phyloP scores from a whole-genome alignment of 164 flowering plant genomes.

The Stephania japonica region DNA sequence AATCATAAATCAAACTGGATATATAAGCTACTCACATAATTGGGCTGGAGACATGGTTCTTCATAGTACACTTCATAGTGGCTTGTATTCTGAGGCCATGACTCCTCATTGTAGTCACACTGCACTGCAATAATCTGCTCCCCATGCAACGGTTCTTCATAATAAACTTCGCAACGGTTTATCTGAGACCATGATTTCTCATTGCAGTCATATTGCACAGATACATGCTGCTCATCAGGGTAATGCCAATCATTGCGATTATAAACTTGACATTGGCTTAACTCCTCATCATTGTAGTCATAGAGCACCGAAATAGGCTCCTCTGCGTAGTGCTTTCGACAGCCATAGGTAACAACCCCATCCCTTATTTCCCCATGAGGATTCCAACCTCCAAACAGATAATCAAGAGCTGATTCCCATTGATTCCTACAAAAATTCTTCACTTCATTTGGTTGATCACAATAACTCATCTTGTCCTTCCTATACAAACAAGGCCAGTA shows the following conservation, averaged over 20 bases:
- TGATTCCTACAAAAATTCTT: slow-evolving; percentile 19
- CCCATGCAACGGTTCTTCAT: not conserved
- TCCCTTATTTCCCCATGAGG: slow-evolving; percentile 28
- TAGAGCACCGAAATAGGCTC: slow-evolving; percentile 6
- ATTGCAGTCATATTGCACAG: too few species aligned
- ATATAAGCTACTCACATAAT: slow-evolving; percentile 3
- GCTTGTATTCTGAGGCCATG: slow-evolving; percentile 2
- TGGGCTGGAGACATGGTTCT: not conserved
- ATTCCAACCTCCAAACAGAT: slow-evolving; percentile 49
- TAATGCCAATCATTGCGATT: not conserved
- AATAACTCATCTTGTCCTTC: slow-evolving; percentile 7
- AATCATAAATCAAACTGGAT: not conserved
- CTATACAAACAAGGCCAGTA: slow-evolving; percentile 48
- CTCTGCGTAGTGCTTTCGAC: slow-evolving; percentile 6
- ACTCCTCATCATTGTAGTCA: slow-evolving; percentile 11
- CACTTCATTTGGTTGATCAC: slow-evolving; percentile 8
- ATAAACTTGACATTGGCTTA: slow-evolving; percentile 1
- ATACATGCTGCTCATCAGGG: too few species aligned
- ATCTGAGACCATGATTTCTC: not conserved
- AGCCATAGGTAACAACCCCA: slow-evolving; percentile 14
- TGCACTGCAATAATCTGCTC: slow-evolving; percentile 7
- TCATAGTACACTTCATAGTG: slow-evolving; percentile 10
- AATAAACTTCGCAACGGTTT: slow-evolving; percentile 2
- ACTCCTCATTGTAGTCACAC: slow-evolving; percentile 9
- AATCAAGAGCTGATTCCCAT: slow-evolving; percentile 50